Evolutionary conservation across 2,329 filamentous ascomycete genomes (phyloP), one percentile per base, ranked within the genome.

Genomic region (Dothistroma septosporum): DNA sequence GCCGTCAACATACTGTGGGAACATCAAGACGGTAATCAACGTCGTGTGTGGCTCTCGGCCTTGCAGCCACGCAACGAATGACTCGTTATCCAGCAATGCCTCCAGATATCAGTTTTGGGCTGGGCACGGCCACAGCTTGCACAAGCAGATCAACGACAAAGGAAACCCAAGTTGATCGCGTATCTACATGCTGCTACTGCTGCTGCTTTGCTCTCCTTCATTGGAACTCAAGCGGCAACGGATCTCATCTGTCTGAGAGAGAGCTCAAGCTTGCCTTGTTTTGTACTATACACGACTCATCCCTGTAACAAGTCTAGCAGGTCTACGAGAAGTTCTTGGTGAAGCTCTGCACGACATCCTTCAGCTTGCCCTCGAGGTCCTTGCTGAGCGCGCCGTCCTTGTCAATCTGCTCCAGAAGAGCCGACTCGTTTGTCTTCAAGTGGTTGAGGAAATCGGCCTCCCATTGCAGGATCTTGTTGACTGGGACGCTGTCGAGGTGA

Each of bases 371-470:
- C 84, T 95, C 94, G 54, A 92, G 83, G 44, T 96, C 93, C 87
- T 97, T 97, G 89, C 90, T 94, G 78, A 99, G 80, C 67, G 91
- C 85, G 79, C 93, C 93, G 86, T 97, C 92, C 86, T 93, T 94
- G 75, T 96, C 92, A 71, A 99, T 97, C 73, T 86, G 88, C 73
- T 87, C 83, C 67, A 96, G 81, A 68, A 97, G 80, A 67, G 92
- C 92, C 54, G 85, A 75, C 86, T 97, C 90, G 84, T 93, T 96
- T 78, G 85, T 89, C 85, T 88, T 92, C 76, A 99, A 84, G 85
- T 97, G 90, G 70, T 88, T 82, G 66, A 97, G 84, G 88, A 96
- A 95, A 82, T 97, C 93, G 74, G 88, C 72, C 86, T 99, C 94
- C 92, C 93, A 99, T 78, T 86, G 79, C 68, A 94, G 87, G 72